phyloP scores from a whole-genome alignment of 2,329 filamentous ascomycete genomes.

The Claviceps sp. region DNA sequence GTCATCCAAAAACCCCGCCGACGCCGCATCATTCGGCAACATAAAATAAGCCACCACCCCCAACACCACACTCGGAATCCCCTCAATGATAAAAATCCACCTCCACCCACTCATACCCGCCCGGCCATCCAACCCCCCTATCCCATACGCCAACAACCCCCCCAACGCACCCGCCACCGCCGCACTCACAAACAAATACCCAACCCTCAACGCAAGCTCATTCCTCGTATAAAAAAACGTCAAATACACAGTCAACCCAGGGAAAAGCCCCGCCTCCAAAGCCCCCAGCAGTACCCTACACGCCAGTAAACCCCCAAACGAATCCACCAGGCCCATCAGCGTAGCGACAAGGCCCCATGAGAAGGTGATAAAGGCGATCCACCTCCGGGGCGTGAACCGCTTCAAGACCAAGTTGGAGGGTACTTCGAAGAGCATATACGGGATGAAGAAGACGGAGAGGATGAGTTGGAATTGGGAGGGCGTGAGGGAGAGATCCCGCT shows the following conservation, averaged over 20 bases:
- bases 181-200: conserved; percentile 58
- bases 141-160: conserved; percentile 59
- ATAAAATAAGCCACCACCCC: conserved; percentile 21
- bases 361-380: conserved; percentile 50
- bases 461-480: conserved; percentile 55
- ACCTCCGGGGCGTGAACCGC: conserved; percentile 46
- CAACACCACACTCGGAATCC: conserved; percentile 26
- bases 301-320: conserved; percentile 51
- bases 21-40: conserved; percentile 27
- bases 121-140: conserved; percentile 56
- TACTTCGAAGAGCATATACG: conserved; percentile 48
- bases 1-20: conserved; percentile 44
- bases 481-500: conserved; percentile 46
- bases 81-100: conserved; percentile 52
- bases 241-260: conserved; percentile 54
- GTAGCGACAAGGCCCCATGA: conserved; percentile 58
- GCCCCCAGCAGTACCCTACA: conserved; percentile 55
- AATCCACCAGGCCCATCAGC: conserved; percentile 53
- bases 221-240: conserved; percentile 66
- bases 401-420: conserved; percentile 53
- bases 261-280: conserved; percentile 58
- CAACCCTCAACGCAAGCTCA: conserved; percentile 59
- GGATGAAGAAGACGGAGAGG: conserved; percentile 55
- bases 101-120: conserved; percentile 54
- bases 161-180: conserved; percentile 61